phyloP scores from a whole-genome alignment of 1,139 yeast species.

The Magnusiomyces paraingens region DNA sequence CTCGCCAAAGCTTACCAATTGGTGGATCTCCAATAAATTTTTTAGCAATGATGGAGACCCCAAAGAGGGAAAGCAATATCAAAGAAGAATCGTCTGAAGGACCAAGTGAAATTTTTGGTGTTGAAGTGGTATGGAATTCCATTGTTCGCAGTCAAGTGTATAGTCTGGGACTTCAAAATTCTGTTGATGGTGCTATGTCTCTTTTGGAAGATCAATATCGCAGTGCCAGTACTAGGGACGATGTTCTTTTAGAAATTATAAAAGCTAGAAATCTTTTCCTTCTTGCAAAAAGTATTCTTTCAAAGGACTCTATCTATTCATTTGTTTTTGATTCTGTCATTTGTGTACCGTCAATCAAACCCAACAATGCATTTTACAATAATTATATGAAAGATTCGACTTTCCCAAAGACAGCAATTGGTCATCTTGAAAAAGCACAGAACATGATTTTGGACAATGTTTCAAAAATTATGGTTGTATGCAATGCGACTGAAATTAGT shows the following conservation, averaged over 20 bases:
- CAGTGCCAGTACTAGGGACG: constrained; percentile 19
- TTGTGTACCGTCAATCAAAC: constrained; percentile 37
- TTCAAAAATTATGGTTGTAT: constrained; percentile 13
- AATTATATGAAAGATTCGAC: background rate
- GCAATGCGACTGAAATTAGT: constrained; percentile 22
- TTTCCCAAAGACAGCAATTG: constrained; percentile 8
- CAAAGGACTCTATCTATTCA: constrained; percentile 42
- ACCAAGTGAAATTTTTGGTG: constrained; percentile 17
- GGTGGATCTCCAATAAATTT: background rate
- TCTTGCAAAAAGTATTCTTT: constrained; percentile 23
- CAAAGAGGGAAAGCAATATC: background rate
- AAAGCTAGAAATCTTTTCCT: constrained; percentile 23
- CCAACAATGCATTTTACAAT: constrained; percentile 1
- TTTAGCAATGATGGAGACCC: background rate
- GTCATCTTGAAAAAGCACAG: constrained; percentile 14
- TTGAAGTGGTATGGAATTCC: constrained; percentile 21
- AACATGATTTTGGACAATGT: constrained; percentile 11
- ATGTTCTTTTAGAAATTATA: constrained; percentile 19
- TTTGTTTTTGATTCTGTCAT: constrained; percentile 44
- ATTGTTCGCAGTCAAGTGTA: constrained; percentile 22
- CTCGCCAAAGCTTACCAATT: background rate
- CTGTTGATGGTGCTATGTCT: constrained; percentile 20
- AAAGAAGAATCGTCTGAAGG: background rate
- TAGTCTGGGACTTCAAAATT: constrained; percentile 24
- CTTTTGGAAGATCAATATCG: constrained; percentile 16